phyloP scores from a whole-genome alignment of 495 filamentous ascomycete species.

The Terfezia boudieri region DNA sequence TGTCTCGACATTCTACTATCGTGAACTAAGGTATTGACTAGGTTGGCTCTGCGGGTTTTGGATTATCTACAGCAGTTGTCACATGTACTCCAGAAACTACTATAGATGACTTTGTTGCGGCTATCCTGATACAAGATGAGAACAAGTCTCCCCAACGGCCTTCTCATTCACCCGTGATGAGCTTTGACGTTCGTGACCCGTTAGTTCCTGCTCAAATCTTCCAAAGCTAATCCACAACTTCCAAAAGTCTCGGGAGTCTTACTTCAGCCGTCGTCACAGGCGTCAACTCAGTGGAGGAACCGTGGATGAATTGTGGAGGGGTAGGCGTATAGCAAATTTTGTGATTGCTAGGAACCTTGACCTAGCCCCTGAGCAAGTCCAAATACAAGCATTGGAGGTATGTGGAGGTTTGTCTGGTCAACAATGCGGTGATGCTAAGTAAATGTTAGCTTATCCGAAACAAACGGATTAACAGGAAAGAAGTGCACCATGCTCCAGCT shows the following conservation, averaged over 20 bases:
- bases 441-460: slow-evolving; percentile 47
- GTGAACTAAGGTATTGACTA: slow-evolving; percentile 12
- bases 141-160: slow-evolving; percentile 6
- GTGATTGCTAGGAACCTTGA: slow-evolving; percentile 65
- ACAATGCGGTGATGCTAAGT: background rate
- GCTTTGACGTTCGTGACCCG: slow-evolving; percentile 8
- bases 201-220: background rate
- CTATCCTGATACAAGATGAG: slow-evolving; percentile 33
- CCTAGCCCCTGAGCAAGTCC: slow-evolving; percentile 42
- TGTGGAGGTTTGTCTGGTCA: background rate
- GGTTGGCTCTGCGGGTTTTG: slow-evolving; percentile 49
- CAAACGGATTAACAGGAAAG: slow-evolving; percentile 48
- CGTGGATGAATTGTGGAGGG: background rate
- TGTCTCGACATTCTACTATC: background rate
- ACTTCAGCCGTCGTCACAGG: slow-evolving; percentile 5
- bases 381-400: slow-evolving; percentile 67
- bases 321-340: slow-evolving; percentile 41
- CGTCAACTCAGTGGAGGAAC: background rate
- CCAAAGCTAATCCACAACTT: background rate
- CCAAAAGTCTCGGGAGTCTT: slow-evolving; percentile 5
- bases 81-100: slow-evolving; percentile 49
- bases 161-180: slow-evolving; percentile 10
- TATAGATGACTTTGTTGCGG: slow-evolving; percentile 54
- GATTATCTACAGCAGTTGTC: slow-evolving; percentile 40
- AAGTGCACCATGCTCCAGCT: slow-evolving; percentile 48